Evolutionary conservation across 305 asterid genomes (phyloP).

Genomic region (Plantago lanceolata): DNA sequence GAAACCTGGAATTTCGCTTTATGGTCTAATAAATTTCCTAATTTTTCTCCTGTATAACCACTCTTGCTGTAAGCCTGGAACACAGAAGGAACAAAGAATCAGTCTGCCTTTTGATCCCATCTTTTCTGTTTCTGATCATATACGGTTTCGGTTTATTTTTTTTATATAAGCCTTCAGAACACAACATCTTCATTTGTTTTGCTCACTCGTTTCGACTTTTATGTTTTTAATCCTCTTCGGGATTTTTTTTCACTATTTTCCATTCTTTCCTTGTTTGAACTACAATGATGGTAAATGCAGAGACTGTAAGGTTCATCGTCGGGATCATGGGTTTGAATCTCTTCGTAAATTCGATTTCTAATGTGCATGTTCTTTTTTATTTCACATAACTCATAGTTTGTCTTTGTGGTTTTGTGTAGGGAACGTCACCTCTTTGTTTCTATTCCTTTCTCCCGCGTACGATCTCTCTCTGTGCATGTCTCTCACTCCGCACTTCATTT

Average conservation of each 20-base stretch:
- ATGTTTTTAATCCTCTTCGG: background rate
- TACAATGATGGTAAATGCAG: conserved; percentile 30
- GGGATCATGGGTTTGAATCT: conserved; percentile 55
- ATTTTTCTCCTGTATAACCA: background rate
- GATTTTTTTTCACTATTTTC: background rate
- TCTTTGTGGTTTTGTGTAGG: conserved; percentile 36
- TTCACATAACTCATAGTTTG: background rate
- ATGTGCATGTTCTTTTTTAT: background rate
- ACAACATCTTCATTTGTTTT: background rate
- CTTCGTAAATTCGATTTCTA: background rate
- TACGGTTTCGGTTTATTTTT: too few relatives aligned
- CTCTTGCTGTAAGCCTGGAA: background rate
- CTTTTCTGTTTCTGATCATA: too few relatives aligned
- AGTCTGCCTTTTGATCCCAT: too few relatives aligned
- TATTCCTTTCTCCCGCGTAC: conserved; percentile 67
- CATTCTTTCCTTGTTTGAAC: conserved; percentile 3
- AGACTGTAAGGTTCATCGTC: conserved; percentile 33
- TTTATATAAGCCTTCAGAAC: background rate
- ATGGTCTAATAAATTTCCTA: background rate
- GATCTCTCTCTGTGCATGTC: conserved; percentile 25
- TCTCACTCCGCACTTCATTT: conserved; percentile 10
- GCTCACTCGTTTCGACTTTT: background rate
- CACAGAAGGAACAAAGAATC: too few relatives aligned
- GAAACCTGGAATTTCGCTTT: background rate
- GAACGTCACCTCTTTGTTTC: conserved; percentile 53